A percentile compares a stretch with the other conserved stretches of the same genome.
Evolutionary conservation across 805 yeast species (phyloP).

Genomic region (Lipomyces sp.): DNA sequence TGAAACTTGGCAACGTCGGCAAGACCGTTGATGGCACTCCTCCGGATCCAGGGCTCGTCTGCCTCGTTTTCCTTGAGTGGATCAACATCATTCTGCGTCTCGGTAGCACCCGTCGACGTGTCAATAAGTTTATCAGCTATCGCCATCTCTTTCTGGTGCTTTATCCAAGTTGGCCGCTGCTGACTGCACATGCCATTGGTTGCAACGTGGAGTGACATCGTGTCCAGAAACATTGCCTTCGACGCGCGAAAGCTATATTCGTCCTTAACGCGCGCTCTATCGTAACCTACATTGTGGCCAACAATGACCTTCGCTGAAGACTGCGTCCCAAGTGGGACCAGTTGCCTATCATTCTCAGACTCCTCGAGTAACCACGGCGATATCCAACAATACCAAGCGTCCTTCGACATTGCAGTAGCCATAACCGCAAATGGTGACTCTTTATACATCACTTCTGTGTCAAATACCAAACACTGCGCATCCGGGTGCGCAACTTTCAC

Average conservation of each 20-base stretch:
- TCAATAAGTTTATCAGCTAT: conserved; percentile 37
- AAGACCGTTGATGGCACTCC: conserved; percentile 77
- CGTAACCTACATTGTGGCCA: conserved; percentile 92
- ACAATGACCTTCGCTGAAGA: conserved; percentile 62
- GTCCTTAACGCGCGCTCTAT: conserved; percentile 81
- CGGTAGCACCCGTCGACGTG: conserved; percentile 20
- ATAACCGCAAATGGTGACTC: conserved; percentile 73
- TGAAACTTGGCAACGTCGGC: conserved; percentile 80
- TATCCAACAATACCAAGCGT: conserved; percentile 95
- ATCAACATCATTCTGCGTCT: conserved; percentile 11
- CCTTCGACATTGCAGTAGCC: conserved; percentile 75
- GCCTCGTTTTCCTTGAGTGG: conserved; percentile 33
- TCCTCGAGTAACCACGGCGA: conserved; percentile 78
- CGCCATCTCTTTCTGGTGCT: conserved; percentile 37
- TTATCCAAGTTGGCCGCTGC: conserved; percentile 80
- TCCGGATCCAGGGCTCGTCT: conserved; percentile 74
- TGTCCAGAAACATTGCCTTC: conserved; percentile 81
- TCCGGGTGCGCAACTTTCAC: conserved; percentile 66
- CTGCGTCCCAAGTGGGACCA: conserved; percentile 73
- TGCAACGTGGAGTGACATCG: conserved; percentile 91
- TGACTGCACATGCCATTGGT: conserved; percentile 90
- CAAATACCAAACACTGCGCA: conserved; percentile 79
- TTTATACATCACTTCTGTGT: conserved; percentile 85
- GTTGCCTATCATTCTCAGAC: conserved; percentile 56
- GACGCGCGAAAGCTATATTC: conserved; percentile 74